Conservation (phyloP, 257 asterid genomes). For the Nemophila menziesii region DNA sequence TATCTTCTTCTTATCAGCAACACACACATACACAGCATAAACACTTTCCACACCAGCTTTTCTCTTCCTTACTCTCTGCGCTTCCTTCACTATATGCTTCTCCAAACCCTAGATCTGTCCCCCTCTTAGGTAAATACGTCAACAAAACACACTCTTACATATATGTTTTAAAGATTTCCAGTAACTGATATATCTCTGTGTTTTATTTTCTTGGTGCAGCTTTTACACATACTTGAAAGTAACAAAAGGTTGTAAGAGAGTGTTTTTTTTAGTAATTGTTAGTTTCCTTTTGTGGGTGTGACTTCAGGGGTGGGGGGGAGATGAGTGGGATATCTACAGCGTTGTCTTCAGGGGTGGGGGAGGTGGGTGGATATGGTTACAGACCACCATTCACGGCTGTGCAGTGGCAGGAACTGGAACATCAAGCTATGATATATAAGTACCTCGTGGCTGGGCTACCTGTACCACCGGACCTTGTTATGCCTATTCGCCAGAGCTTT, state of each 20-base stretch:
- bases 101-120: conserved; percentile 94
- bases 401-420: conserved; percentile 98
- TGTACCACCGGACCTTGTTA: conserved; percentile 77
- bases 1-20: background rate
- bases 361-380: conserved; percentile 49
- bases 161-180: conserved; percentile 2
- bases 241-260: too few species aligned
- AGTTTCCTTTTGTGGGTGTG: conserved; percentile 13
- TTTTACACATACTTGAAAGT: conserved; percentile 2
- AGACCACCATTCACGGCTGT: conserved; percentile 80
- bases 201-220: conserved; percentile 34
- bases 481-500: conserved; percentile 78
- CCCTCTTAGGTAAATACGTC: conserved; percentile 37
- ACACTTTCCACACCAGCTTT: conserved; percentile 11
- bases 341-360: conserved; percentile 35
- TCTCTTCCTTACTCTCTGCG: conserved; percentile 18
- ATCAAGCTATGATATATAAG: conserved; percentile 94
- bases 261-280: background rate
- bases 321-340: conserved; percentile 61
- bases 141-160: conserved; percentile 7
- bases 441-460: conserved; percentile 81
- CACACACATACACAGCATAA: background rate
- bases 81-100: conserved; percentile 30
- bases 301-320: conserved; percentile 11
- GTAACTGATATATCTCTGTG: conserved; percentile 18